Percentiles rank a stretch among this genome's conserved stretches.
These are phyloP conservation scores for Ophiocordyceps camponoti-saundersi DNA, from an alignment of 2,329 filamentous ascomycete species.

Conservation along the genomic window DNA sequence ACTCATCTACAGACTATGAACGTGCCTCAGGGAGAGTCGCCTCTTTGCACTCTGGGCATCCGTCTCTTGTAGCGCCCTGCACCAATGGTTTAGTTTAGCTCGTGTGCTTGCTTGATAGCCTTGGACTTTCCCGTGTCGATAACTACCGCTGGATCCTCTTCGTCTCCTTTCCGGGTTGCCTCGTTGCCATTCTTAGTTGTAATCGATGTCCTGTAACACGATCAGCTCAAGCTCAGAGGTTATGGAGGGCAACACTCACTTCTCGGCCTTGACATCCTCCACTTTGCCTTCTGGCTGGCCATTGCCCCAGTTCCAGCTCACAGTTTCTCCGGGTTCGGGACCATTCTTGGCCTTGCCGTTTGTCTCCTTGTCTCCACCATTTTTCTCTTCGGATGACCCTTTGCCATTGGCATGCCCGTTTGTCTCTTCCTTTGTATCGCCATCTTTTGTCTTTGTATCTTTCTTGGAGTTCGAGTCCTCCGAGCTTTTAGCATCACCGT, in stretches of 20 bases:
- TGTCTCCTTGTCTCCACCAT: background rate
- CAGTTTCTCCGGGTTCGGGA: constrained; percentile 21
- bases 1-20: background rate
- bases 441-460: background rate
- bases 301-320: constrained; percentile 28
- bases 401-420: background rate
- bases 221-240: background rate
- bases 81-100: constrained; percentile 13
- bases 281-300: constrained; percentile 26
- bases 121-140: constrained; percentile 24
- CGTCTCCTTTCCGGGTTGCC: constrained; percentile 20
- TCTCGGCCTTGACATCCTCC: constrained; percentile 23
- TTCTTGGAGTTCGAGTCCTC: background rate
- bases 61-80: background rate
- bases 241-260: constrained; percentile 11
- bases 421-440: background rate
- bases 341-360: constrained; percentile 8
- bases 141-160: constrained; percentile 24
- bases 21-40: no score
- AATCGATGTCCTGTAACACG: constrained; percentile 14
- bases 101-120: constrained; percentile 22
- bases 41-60: no score
- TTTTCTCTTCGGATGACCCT: background rate
- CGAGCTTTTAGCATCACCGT: constrained; percentile 1
- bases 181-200: constrained; percentile 23